phyloP scores from a whole-genome alignment of 2,329 filamentous ascomycete genomes.

The Epichloe hybrida region DNA sequence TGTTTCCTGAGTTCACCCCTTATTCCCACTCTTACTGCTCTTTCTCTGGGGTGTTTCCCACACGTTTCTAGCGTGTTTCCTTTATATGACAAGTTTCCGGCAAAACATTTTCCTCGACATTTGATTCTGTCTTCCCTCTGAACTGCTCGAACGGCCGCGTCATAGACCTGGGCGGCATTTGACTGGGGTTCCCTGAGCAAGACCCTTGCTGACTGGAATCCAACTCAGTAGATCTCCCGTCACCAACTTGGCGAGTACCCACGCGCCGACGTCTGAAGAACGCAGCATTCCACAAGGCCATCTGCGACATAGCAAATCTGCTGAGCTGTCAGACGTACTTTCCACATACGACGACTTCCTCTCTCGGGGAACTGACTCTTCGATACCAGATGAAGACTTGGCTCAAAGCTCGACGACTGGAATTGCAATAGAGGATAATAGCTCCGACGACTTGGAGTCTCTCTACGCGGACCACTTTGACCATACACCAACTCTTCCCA shows the following conservation, averaged over 20 bases:
- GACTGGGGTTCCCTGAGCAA: not conserved
- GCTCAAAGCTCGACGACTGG: slow-evolving; percentile 14
- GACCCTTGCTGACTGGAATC: slow-evolving; percentile 15
- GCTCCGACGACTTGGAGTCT: slow-evolving; percentile 16
- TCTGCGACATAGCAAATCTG: slow-evolving; percentile 29
- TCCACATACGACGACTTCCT: slow-evolving; percentile 31
- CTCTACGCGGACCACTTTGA: slow-evolving; percentile 23
- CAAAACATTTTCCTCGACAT: not conserved
- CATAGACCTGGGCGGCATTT: not conserved
- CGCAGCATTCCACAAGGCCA: slow-evolving; percentile 27
- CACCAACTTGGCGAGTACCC: slow-evolving; percentile 12
- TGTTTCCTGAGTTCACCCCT: not conserved
- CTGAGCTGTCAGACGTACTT: slow-evolving; percentile 26
- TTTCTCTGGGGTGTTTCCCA: not conserved
- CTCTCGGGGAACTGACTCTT: slow-evolving; percentile 20
- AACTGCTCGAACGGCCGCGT: not conserved
- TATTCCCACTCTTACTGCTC: not conserved
- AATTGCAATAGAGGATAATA: slow-evolving; percentile 13
- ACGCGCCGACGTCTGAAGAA: slow-evolving; percentile 12
- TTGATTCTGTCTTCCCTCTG: not conserved
- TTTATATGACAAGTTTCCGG: not conserved
- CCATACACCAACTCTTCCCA: slow-evolving; percentile 30
- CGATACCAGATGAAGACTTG: slow-evolving; percentile 10
- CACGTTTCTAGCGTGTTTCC: not conserved
- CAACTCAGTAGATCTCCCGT: slow-evolving; percentile 11